A percentile compares a stretch with the other conserved stretches of the same genome.
phyloP scores from a whole-genome alignment of 1,284 basidiomycete species.

The Melampsora larici-populina region DNA sequence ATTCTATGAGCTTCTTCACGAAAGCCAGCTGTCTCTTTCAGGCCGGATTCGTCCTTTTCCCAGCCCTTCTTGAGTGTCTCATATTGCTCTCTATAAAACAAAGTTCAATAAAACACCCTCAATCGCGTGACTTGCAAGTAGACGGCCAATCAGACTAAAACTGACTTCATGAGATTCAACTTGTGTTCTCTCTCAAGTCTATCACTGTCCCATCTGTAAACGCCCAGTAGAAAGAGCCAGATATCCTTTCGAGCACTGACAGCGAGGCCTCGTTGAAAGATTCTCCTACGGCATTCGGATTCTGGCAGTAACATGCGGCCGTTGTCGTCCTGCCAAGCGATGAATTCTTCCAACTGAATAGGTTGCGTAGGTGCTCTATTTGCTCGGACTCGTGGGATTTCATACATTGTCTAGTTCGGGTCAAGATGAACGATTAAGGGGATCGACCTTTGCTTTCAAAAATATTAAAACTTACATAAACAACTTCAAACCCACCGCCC shows the following conservation, averaged over 20 bases:
- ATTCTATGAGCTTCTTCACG: constrained; percentile 52
- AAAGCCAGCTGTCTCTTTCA: constrained; percentile 51
- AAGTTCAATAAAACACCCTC: constrained; percentile 43
- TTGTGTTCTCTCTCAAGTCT: constrained; percentile 46
- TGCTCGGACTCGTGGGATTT: constrained; percentile 70
- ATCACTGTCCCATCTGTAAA: constrained; percentile 69
- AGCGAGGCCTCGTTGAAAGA: constrained; percentile 68
- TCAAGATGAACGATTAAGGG: constrained; percentile 49
- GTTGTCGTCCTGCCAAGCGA: constrained; percentile 67
- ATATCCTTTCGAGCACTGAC: constrained; percentile 64
- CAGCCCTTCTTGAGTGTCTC: constrained; percentile 69
- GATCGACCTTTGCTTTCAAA: not conserved
- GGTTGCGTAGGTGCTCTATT: constrained; percentile 66
- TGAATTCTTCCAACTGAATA: constrained; percentile 67
- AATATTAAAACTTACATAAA: constrained; percentile 13
- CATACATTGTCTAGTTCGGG: constrained; percentile 65
- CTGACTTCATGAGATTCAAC: constrained; percentile 46
- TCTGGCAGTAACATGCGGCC: constrained; percentile 66
- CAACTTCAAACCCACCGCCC: constrained; percentile 36
- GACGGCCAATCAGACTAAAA: constrained; percentile 42
- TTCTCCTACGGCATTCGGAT: constrained; percentile 68
- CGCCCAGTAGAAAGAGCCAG: constrained; percentile 87
- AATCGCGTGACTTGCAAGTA: constrained; percentile 46
- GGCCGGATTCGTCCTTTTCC: constrained; percentile 69
- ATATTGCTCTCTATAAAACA: constrained; percentile 62